Evolutionary conservation across 768 basidiomycete species (phyloP).

Genomic region (Sutorius australiensis): DNA sequence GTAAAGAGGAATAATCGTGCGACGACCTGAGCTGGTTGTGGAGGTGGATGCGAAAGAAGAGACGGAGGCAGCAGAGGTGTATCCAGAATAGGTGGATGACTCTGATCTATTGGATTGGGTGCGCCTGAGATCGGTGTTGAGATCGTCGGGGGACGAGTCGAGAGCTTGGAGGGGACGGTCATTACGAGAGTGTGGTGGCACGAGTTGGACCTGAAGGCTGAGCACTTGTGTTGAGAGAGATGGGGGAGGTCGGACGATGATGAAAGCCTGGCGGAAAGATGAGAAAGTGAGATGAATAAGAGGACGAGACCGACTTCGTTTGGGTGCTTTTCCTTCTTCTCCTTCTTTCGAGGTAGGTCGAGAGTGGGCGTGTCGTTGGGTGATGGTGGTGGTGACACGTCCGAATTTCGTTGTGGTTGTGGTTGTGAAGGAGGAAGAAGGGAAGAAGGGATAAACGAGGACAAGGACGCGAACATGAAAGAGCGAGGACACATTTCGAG

Average conservation of each 20-base stretch:
- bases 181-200: slow-evolving; percentile 52
- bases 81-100: slow-evolving; percentile 41
- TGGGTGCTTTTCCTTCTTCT: slow-evolving; percentile 31
- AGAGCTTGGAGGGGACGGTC: slow-evolving; percentile 43
- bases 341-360: slow-evolving; percentile 43
- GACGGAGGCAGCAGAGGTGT: slow-evolving; percentile 43
- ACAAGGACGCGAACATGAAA: slow-evolving; percentile 51
- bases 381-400: slow-evolving; percentile 7
- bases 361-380: slow-evolving; percentile 16
- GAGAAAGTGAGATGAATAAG: slow-evolving; percentile 5
- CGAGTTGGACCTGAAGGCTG: slow-evolving; percentile 89
- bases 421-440: slow-evolving; percentile 38
- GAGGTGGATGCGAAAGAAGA: slow-evolving; percentile 41
- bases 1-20: slow-evolving; percentile 81
- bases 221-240: slow-evolving; percentile 81
- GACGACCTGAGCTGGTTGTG: slow-evolving; percentile 47
- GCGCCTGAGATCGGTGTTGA: slow-evolving; percentile 26
- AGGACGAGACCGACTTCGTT: slow-evolving; percentile 43
- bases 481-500: background rate
- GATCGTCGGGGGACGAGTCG: slow-evolving; percentile 36
- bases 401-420: slow-evolving; percentile 23
- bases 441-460: slow-evolving; percentile 48
- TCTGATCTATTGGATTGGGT: slow-evolving; percentile 51
- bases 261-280: slow-evolving; percentile 62
- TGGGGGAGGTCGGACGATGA: slow-evolving; percentile 88